Evolutionary conservation across 2,329 filamentous ascomycete species (phyloP).

Genomic region (Colletotrichum lini): DNA sequence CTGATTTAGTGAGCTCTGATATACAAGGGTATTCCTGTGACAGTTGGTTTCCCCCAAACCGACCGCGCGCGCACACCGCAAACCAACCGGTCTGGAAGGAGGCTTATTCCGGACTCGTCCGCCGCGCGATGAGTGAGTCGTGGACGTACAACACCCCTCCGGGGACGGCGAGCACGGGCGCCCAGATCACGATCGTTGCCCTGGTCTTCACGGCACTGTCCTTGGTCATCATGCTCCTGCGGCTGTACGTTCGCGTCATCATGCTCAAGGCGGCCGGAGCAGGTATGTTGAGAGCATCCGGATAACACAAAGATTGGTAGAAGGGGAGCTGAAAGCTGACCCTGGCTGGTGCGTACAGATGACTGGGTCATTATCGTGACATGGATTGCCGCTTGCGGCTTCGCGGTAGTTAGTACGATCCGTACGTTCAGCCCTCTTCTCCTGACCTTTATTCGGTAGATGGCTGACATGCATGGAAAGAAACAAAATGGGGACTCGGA

Average conservation of each 20-base stretch:
- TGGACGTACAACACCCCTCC: slow-evolving; percentile 56
- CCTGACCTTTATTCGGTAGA: neutral
- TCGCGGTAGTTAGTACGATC: slow-evolving; percentile 52
- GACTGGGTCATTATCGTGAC: slow-evolving; percentile 44
- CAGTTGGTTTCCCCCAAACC: neutral
- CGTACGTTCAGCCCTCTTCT: slow-evolving; percentile 48
- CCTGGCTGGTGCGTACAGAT: slow-evolving; percentile 28
- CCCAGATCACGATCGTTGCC: slow-evolving; percentile 50
- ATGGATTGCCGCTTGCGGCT: slow-evolving; percentile 52
- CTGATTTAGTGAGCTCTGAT: too few relatives aligned
- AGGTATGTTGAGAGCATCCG: slow-evolving; percentile 45
- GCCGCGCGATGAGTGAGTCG: slow-evolving; percentile 22
- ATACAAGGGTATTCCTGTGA: too few relatives aligned
- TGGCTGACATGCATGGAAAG: slow-evolving; percentile 46
- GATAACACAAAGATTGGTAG: too few relatives aligned
- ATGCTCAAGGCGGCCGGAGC: slow-evolving; percentile 54
- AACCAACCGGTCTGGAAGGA: neutral
- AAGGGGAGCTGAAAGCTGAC: too few relatives aligned
- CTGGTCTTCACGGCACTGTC: slow-evolving; percentile 50
- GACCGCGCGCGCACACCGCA: neutral
- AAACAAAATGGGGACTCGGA: slow-evolving; percentile 61
- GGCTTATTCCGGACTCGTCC: neutral
- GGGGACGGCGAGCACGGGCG: slow-evolving; percentile 51
- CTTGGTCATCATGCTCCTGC: slow-evolving; percentile 49
- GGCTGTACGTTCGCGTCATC: slow-evolving; percentile 53